Conservation (phyloP, 331 rosid genomes). For the Quercus phellos region DNA sequence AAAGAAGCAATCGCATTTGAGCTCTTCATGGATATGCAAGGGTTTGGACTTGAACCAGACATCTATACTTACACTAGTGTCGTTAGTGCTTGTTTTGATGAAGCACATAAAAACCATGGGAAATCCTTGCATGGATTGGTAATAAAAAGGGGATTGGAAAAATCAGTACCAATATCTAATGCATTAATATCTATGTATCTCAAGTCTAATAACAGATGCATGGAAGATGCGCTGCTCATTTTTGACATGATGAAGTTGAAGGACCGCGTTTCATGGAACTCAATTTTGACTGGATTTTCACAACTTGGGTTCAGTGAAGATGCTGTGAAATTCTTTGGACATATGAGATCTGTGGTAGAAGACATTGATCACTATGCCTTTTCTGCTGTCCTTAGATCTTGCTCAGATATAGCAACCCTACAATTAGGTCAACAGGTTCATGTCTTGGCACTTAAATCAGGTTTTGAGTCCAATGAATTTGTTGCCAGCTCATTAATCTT, state of each 20-base stretch:
- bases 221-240: slow-evolving; percentile 52
- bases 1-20: slow-evolving; percentile 50
- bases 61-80: slow-evolving; percentile 66
- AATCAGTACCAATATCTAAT: slow-evolving; percentile 59
- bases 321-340: slow-evolving; percentile 52
- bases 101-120: slow-evolving; percentile 35
- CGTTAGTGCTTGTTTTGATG: slow-evolving; percentile 45
- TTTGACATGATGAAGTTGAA: slow-evolving; percentile 43
- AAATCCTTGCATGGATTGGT: slow-evolving; percentile 63
- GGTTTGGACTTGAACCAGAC: slow-evolving; percentile 57
- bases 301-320: slow-evolving; percentile 73
- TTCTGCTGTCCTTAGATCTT: slow-evolving; percentile 58
- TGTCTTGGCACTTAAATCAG: slow-evolving; percentile 45
- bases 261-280: slow-evolving; percentile 32
- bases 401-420: slow-evolving; percentile 71
- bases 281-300: slow-evolving; percentile 56
- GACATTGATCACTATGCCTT: slow-evolving; percentile 64
- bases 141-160: slow-evolving; percentile 60
- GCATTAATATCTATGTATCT: slow-evolving; percentile 69
- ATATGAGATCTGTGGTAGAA: slow-evolving; percentile 22
- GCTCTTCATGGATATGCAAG: slow-evolving; percentile 56
- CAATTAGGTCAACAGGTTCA: slow-evolving; percentile 76
- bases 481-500: slow-evolving; percentile 71
- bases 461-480: slow-evolving; percentile 51
- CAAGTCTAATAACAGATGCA: slow-evolving; percentile 42